Evolutionary conservation across 805 yeast species (phyloP).

Genomic region (Debaryomyces prosopidis): DNA sequence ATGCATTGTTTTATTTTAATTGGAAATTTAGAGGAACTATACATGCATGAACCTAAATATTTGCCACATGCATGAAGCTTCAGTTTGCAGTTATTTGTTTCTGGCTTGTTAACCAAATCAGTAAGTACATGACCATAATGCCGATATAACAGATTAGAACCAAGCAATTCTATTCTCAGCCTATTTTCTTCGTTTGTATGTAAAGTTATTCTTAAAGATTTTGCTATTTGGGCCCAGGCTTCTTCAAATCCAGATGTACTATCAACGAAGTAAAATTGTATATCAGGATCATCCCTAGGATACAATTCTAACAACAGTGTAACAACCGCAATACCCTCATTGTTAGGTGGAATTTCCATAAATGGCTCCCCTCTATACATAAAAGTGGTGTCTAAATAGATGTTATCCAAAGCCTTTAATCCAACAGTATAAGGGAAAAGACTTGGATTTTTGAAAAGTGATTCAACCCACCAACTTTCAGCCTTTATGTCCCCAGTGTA

Average conservation of each 20-base stretch:
- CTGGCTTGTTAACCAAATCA: not conserved
- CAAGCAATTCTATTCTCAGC: slow-evolving; percentile 1
- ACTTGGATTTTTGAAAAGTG: slow-evolving; percentile 32
- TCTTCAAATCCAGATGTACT: slow-evolving; percentile 54
- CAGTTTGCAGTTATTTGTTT: not conserved
- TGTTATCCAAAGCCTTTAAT: slow-evolving; percentile 34
- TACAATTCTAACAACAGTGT: slow-evolving; percentile 37
- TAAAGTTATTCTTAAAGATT: slow-evolving; percentile 18
- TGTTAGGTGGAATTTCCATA: slow-evolving; percentile 43
- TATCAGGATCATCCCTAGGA: slow-evolving; percentile 38
- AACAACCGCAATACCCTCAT: slow-evolving; percentile 38
- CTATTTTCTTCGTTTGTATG: slow-evolving; percentile 7
- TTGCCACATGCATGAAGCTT: slow-evolving; percentile 8
- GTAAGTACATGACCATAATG: not conserved
- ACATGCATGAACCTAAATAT: not conserved
- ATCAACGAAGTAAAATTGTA: slow-evolving; percentile 43
- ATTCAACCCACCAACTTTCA: slow-evolving; percentile 51
- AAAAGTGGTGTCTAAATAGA: slow-evolving; percentile 59
- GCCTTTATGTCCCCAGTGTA: slow-evolving; percentile 61
- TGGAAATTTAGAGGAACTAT: slow-evolving; percentile 6
- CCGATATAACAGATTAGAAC: not conserved
- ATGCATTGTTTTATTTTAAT: slow-evolving; percentile 38
- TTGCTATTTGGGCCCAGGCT: slow-evolving; percentile 42
- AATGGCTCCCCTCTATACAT: slow-evolving; percentile 50
- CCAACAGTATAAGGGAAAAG: slow-evolving; percentile 44